These are phyloP conservation scores for Physaria fendleri DNA, from an alignment of 345 rosid species.

Conservation along the genomic window DNA sequence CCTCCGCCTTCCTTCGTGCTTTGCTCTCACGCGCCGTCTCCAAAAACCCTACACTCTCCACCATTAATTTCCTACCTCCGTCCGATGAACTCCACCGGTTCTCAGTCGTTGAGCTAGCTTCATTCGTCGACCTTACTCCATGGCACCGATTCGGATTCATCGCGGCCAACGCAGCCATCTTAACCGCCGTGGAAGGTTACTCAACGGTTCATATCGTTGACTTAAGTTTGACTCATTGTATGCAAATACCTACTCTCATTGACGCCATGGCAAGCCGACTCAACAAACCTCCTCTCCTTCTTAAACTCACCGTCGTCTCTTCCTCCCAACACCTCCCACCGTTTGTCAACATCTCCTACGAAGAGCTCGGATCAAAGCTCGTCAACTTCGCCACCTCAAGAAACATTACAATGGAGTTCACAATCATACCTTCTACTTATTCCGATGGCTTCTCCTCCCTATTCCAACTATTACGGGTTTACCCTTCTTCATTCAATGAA, in stretches of 20 bases:
- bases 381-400: conserved; percentile 72
- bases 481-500: conserved; percentile 47
- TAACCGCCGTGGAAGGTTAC: conserved; percentile 75
- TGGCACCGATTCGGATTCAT: conserved; percentile 97
- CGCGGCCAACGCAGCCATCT: conserved; percentile 71
- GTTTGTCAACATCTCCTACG: conserved; percentile 52
- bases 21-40: conserved; percentile 69
- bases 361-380: conserved; percentile 65
- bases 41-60: conserved; percentile 48
- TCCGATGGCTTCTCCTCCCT: conserved; percentile 69
- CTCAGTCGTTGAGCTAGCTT: conserved; percentile 76
- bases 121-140: conserved; percentile 81
- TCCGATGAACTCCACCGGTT: conserved; percentile 41
- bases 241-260: conserved; percentile 93
- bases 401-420: conserved; percentile 54
- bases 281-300: conserved; percentile 45
- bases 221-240: conserved; percentile 79
- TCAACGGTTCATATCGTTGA: conserved; percentile 79
- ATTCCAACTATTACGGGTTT: conserved; percentile 51
- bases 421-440: conserved; percentile 45
- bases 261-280: conserved; percentile 64
- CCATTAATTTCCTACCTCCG: conserved; percentile 30
- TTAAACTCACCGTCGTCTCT: conserved; percentile 69
- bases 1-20: conserved; percentile 73
- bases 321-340: conserved; percentile 46